Evolutionary conservation across 306 rosid species (phyloP).

Genomic region (Cicer arietinum): DNA sequence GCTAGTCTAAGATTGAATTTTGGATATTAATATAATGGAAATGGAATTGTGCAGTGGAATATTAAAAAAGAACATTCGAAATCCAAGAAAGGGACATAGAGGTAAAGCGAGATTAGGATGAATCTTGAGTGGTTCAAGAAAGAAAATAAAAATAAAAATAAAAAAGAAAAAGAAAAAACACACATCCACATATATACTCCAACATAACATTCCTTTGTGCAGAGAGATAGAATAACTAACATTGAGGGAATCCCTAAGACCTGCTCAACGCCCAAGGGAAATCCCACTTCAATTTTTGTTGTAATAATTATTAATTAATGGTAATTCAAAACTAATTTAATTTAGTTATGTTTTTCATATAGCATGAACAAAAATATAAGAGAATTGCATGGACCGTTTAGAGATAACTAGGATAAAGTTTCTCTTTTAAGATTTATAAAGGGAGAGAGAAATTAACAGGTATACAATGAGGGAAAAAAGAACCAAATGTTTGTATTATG

Average conservation of each 20-base stretch:
- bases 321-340: not conserved
- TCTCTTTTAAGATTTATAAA: conserved; percentile 5
- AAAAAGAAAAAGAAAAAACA: conserved; percentile 17
- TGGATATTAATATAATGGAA: conserved; percentile 41
- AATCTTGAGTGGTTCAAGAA: conserved; percentile 54
- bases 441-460: conserved; percentile 39
- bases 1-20: conserved; percentile 57
- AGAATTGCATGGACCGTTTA: conserved; percentile 24
- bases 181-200: conserved; percentile 25
- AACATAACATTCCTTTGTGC: conserved; percentile 58
- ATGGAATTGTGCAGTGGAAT: conserved; percentile 52
- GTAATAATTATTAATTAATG: not conserved
- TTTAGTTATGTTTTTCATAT: not conserved
- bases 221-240: conserved; percentile 44
- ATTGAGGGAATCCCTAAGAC: conserved; percentile 84
- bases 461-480: conserved; percentile 10
- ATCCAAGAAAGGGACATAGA: conserved; percentile 52
- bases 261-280: conserved; percentile 59
- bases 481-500: conserved; percentile 6
- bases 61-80: conserved; percentile 47
- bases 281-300: conserved; percentile 65
- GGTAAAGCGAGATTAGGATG: conserved; percentile 48
- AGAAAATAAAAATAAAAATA: conserved; percentile 20
- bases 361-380: not conserved
- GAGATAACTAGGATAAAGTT: not conserved